phyloP scores from a whole-genome alignment of 2,329 filamentous ascomycete species.

The Grosmannia penicillata region DNA sequence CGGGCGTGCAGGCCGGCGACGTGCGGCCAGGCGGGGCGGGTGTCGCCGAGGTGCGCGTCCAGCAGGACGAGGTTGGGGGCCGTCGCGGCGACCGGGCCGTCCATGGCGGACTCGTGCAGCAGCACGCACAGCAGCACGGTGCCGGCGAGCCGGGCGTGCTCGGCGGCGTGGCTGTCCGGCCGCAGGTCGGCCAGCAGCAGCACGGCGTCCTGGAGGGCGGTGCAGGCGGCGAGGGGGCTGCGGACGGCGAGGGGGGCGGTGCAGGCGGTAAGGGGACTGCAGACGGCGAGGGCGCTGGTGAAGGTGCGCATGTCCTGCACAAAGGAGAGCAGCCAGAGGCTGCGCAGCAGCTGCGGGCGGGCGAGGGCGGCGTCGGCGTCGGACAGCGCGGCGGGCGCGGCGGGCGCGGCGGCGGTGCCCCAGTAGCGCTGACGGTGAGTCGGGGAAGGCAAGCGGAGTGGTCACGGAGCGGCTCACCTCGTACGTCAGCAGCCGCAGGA shows the following conservation, averaged over 20 bases:
- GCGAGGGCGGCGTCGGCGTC: background rate
- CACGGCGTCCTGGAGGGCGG: too few relatives aligned
- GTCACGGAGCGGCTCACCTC: background rate
- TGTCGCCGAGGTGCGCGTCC: too few relatives aligned
- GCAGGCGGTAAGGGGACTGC: background rate
- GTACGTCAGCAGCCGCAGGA: constrained; percentile 5
- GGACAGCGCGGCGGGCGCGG: background rate
- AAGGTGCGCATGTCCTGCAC: constrained; percentile 7
- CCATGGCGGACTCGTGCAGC: too few relatives aligned
- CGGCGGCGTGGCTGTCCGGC: too few relatives aligned
- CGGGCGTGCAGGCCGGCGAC: background rate
- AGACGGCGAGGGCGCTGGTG: constrained; percentile 1
- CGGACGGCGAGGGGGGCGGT: background rate
- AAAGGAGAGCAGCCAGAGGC: constrained; percentile 6
- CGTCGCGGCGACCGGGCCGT: too few relatives aligned
- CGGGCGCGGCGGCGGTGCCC: constrained; percentile 4
- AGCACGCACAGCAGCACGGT: too few relatives aligned
- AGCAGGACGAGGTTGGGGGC: too few relatives aligned
- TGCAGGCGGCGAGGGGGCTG: background rate
- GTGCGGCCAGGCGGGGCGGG: too few relatives aligned
- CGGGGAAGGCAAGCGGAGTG: background rate
- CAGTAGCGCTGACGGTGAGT: constrained; percentile 3
- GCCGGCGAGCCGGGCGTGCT: too few relatives aligned
- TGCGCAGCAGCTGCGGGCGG: background rate
- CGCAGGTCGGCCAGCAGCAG: too few relatives aligned